Conservation (phyloP, 1,139 yeast species). For the Hemisphaericaspora xylanilytica region DNA sequence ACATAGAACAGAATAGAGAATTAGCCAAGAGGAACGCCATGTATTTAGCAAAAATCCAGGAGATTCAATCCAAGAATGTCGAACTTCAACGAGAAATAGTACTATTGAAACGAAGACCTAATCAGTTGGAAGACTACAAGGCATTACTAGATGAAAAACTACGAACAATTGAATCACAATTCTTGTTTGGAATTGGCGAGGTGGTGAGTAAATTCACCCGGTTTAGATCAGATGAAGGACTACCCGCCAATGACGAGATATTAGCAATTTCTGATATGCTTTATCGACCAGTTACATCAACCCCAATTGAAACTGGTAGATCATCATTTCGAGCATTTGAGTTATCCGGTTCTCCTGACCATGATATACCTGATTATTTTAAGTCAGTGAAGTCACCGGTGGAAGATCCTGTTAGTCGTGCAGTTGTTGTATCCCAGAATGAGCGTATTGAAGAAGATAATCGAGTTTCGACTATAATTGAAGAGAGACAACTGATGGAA, state of each 20-base stretch:
- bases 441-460: not conserved
- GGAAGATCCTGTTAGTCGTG: too few relatives aligned
- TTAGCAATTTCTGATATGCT: conserved; percentile 12
- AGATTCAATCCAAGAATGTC: conserved; percentile 48
- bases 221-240: conserved; percentile 18
- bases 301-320: conserved; percentile 18
- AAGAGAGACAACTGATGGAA: conserved; percentile 9
- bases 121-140: not conserved
- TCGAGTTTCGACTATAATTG: conserved; percentile 9
- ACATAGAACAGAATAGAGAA: conserved; percentile 44
- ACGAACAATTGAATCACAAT: conserved; percentile 18
- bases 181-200: conserved; percentile 44
- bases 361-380: not conserved
- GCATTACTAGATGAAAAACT: conserved; percentile 8
- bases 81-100: conserved; percentile 47
- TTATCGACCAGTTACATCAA: conserved; percentile 20
- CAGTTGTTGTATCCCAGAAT: not conserved
- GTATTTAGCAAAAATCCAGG: conserved; percentile 47
- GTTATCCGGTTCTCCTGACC: not conserved
- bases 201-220: conserved; percentile 24
- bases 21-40: conserved; percentile 56
- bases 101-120: not conserved
- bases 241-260: conserved; percentile 18
- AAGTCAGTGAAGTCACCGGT: not conserved
- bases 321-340: conserved; percentile 1